Evolutionary conservation across 495 filamentous ascomycete genomes (phyloP).

Genomic region (Bacidia rubella): DNA sequence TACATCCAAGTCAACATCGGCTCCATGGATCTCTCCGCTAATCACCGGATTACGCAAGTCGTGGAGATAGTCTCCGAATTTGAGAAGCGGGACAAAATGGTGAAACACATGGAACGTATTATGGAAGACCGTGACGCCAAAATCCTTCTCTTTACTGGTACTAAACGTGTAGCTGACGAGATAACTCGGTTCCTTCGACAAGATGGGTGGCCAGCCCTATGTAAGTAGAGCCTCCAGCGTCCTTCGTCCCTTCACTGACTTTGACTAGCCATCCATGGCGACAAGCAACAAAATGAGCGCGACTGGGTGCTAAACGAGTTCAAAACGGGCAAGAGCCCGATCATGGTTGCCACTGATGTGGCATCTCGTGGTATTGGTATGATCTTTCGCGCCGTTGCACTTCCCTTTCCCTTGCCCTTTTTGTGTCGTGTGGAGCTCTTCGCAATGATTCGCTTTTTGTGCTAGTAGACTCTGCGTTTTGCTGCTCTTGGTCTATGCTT

Average conservation of each 20-base stretch:
- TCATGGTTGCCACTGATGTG: slow-evolving; percentile 93
- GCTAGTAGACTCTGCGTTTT: slow-evolving; percentile 59
- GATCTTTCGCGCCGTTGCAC: slow-evolving; percentile 51
- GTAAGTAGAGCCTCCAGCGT: slow-evolving; percentile 39
- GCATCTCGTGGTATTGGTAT: slow-evolving; percentile 99
- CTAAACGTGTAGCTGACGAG: slow-evolving; percentile 95
- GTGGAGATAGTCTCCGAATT: slow-evolving; percentile 92
- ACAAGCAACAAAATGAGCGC: slow-evolving; percentile 98
- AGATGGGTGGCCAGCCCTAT: slow-evolving; percentile 96
- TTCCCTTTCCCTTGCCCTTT: slow-evolving; percentile 29
- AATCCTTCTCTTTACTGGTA: slow-evolving; percentile 89
- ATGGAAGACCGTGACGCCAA: slow-evolving; percentile 95
- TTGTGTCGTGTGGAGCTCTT: slow-evolving; percentile 61
- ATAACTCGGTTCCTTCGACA: slow-evolving; percentile 98
- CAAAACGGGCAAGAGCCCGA: slow-evolving; percentile 83
- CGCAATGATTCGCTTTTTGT: slow-evolving; percentile 85
- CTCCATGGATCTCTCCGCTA: slow-evolving; percentile 90
- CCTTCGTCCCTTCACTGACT: slow-evolving; percentile 1
- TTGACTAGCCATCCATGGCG: slow-evolving; percentile 77
- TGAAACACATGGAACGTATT: slow-evolving; percentile 94
- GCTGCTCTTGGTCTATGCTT: slow-evolving; percentile 75
- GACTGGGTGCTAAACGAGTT: slow-evolving; percentile 99
- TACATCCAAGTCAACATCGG: slow-evolving; percentile 99
- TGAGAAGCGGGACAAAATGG: slow-evolving; percentile 95
- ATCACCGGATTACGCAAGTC: slow-evolving; percentile 95